phyloP scores from a whole-genome alignment of 2,329 filamentous ascomycete genomes.

The Simplicillium aogashimaense region DNA sequence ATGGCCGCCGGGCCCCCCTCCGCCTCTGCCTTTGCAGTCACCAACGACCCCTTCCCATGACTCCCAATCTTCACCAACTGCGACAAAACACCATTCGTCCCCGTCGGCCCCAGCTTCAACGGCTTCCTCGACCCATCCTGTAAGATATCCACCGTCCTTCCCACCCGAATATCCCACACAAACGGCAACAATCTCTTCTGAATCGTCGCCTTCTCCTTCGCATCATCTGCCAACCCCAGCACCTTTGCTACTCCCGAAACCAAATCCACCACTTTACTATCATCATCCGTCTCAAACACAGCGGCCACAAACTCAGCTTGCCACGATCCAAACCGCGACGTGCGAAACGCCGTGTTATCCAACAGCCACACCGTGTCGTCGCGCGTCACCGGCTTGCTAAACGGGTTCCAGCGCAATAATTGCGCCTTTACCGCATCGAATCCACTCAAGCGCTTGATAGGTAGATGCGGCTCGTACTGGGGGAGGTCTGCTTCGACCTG shows the following conservation, averaged over 20 bases:
- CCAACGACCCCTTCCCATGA: slow-evolving; percentile 31
- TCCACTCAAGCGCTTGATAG: slow-evolving; percentile 17
- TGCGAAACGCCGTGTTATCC: slow-evolving; percentile 76
- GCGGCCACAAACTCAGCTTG: slow-evolving; percentile 75
- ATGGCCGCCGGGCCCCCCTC: slow-evolving; percentile 43
- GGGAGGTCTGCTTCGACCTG: slow-evolving; percentile 32
- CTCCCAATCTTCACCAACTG: slow-evolving; percentile 46
- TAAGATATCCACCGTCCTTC: slow-evolving; percentile 55
- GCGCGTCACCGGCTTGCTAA: slow-evolving; percentile 45
- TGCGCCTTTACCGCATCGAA: slow-evolving; percentile 38
- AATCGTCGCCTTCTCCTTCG: slow-evolving; percentile 49
- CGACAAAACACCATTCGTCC: slow-evolving; percentile 61
- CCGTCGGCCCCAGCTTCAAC: slow-evolving; percentile 57
- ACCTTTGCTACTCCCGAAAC: slow-evolving; percentile 62
- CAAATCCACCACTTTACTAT: slow-evolving; percentile 55
- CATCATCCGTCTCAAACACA: slow-evolving; percentile 66
- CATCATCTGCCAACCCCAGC: slow-evolving; percentile 54
- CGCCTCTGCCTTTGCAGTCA: slow-evolving; percentile 38
- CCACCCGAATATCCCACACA: slow-evolving; percentile 63
- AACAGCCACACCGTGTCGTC: slow-evolving; percentile 77
- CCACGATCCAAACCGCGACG: slow-evolving; percentile 45
- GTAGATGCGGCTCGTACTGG: slow-evolving; percentile 5
- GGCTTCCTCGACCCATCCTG: slow-evolving; percentile 31
- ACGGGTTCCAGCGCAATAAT: slow-evolving; percentile 38
- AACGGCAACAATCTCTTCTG: slow-evolving; percentile 66